Evolutionary conservation across 139 green algal genomes (phyloP).

Genomic region (Chlamydomonas eustigma): DNA sequence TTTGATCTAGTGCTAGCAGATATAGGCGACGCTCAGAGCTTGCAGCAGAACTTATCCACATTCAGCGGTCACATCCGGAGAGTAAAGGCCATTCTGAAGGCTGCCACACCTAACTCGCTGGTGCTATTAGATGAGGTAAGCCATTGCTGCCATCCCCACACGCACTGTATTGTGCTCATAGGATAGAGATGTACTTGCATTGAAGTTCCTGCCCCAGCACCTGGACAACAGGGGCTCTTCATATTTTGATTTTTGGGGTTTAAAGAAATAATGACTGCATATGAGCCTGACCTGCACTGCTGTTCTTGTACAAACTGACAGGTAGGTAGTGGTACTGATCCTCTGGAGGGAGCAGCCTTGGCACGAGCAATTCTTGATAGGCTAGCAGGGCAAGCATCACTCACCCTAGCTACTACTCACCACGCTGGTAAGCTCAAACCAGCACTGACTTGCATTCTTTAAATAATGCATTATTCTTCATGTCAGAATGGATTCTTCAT

Average conservation of each 20-base stretch:
- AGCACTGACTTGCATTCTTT: too few species aligned
- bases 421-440: constrained; percentile 33
- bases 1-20: constrained; percentile 84
- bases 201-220: too few species aligned
- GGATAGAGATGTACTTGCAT: too few species aligned
- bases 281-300: neutral
- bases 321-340: constrained; percentile 80
- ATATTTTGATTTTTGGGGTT: too few species aligned
- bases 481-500: too few species aligned
- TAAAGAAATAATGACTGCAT: too few species aligned
- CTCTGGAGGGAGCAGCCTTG: constrained; percentile 85
- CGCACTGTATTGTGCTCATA: too few species aligned
- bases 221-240: too few species aligned
- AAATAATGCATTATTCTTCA: too few species aligned
- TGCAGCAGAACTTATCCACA: constrained; percentile 91
- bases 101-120: constrained; percentile 47
- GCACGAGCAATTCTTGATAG: constrained; percentile 74
- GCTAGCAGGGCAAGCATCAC: constrained; percentile 42
- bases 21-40: constrained; percentile 78
- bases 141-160: neutral
- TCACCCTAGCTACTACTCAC: constrained; percentile 85
- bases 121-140: constrained; percentile 68
- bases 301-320: constrained; percentile 7
- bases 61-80: constrained; percentile 85
- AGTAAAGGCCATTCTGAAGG: constrained; percentile 48